These are phyloP conservation scores for Barnettozyma vustinii DNA, from an alignment of 805 yeast genomes.

Conservation along the genomic window DNA sequence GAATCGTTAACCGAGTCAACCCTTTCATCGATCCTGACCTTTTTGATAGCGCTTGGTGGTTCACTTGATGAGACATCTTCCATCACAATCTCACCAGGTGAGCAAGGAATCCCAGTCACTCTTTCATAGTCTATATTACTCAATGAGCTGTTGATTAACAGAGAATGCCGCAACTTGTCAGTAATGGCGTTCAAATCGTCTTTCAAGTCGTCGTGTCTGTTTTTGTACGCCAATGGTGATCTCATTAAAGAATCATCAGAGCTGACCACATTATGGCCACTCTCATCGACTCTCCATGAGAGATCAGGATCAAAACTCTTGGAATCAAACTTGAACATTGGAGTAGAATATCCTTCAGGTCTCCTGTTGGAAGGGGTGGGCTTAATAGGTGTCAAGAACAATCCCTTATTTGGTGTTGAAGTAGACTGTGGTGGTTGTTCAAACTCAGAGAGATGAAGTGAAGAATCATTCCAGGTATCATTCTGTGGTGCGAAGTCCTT, in stretches of 20 bases:
- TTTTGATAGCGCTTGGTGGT: neutral
- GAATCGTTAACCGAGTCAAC: conserved; percentile 8
- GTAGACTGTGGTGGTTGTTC: conserved; percentile 24
- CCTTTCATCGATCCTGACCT: conserved; percentile 17
- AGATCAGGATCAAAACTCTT: conserved; percentile 4
- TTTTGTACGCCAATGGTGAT: conserved; percentile 10
- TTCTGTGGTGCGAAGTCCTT: neutral
- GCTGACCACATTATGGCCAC: neutral
- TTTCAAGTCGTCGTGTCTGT: conserved; percentile 27
- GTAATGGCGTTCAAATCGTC: conserved; percentile 3
- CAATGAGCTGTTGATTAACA: conserved; percentile 1
- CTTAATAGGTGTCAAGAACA: conserved; percentile 4
- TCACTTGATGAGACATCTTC: neutral
- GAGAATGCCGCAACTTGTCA: conserved; percentile 10
- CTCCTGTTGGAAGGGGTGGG: conserved; percentile 3
- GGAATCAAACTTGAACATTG: conserved; percentile 17
- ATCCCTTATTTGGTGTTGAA: conserved; percentile 21
- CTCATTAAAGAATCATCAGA: neutral
- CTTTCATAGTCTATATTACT: neutral
- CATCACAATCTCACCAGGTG: neutral
- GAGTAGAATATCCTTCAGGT: conserved; percentile 16
- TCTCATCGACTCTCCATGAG: conserved; percentile 1
- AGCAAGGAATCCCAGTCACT: neutral
- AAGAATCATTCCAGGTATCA: conserved; percentile 8
- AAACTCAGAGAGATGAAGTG: conserved; percentile 25